phyloP scores from a whole-genome alignment of 768 basidiomycete species.

The Pleurotus djamor region DNA sequence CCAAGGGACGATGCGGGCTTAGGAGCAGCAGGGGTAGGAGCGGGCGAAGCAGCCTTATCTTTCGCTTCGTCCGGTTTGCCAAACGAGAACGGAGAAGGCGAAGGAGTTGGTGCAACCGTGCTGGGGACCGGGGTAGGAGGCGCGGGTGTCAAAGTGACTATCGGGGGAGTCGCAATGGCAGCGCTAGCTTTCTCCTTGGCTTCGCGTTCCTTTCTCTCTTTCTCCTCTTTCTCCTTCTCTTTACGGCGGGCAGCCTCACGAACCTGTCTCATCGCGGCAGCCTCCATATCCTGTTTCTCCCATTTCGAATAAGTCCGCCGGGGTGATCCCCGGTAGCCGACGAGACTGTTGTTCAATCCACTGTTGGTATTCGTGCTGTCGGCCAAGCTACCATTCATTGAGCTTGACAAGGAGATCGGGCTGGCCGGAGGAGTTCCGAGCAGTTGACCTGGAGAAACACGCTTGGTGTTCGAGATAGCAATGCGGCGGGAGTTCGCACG shows the following conservation, averaged over 20 bases:
- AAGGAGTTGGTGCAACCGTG: not conserved
- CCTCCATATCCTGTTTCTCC: slow-evolving; percentile 87
- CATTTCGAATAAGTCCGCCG: slow-evolving; percentile 63
- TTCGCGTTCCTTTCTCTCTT: slow-evolving; percentile 27
- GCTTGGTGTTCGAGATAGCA: not conserved
- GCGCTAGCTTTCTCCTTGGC: slow-evolving; percentile 24
- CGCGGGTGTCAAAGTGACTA: slow-evolving; percentile 14
- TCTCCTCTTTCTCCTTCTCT: slow-evolving; percentile 20
- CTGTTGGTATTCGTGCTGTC: slow-evolving; percentile 52
- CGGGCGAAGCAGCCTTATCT: slow-evolving; percentile 13
- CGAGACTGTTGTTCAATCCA: slow-evolving; percentile 4
- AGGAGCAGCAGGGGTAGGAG: slow-evolving; percentile 14
- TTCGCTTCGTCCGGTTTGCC: slow-evolving; percentile 1
- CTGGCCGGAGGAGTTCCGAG: slow-evolving; percentile 15
- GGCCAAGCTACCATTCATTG: slow-evolving; percentile 23
- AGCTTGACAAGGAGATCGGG: slow-evolving; percentile 3
- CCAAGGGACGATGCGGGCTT: slow-evolving; percentile 9
- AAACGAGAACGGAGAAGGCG: not conserved
- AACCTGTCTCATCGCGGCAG: slow-evolving; percentile 73
- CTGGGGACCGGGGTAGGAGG: slow-evolving; percentile 14
- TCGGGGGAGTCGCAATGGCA: slow-evolving; percentile 12
- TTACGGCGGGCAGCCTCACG: slow-evolving; percentile 46
- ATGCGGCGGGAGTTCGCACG: slow-evolving; percentile 32
- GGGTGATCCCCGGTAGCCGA: not conserved
- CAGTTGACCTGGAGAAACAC: slow-evolving; percentile 6